Evolutionary conservation across 495 filamentous ascomycete genomes (phyloP).

Genomic region (Astrocystis sublimbata): DNA sequence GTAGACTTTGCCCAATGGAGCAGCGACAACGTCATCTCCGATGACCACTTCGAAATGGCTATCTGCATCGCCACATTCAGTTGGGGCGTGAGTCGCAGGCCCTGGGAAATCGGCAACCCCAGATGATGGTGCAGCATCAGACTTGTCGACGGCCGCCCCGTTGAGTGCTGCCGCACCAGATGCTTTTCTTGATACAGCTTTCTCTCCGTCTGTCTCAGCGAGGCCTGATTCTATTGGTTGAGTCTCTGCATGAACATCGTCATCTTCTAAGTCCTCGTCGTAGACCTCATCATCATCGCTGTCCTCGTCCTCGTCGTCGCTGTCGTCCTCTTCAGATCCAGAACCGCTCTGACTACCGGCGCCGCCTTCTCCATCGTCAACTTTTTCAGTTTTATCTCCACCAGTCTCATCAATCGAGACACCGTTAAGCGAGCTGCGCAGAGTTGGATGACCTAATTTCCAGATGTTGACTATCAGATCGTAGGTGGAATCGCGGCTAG

Average conservation of each 20-base stretch:
- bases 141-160: conserved; percentile 52
- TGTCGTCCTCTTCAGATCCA: conserved; percentile 62
- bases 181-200: conserved; percentile 62
- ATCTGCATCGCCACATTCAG: conserved; percentile 74
- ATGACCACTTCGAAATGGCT: conserved; percentile 82
- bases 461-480: conserved; percentile 97
- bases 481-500: conserved; percentile 92
- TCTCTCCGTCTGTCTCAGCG: conserved; percentile 62
- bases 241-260: conserved; percentile 57
- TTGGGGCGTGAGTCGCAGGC: conserved; percentile 77
- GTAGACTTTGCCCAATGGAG: conserved; percentile 91
- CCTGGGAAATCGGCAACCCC: conserved; percentile 74
- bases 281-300: conserved; percentile 71
- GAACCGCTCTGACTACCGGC: conserved; percentile 45
- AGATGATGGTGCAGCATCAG: conserved; percentile 52
- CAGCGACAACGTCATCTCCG: conserved; percentile 82
- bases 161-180: conserved; percentile 58
- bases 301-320: conserved; percentile 62
- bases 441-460: conserved; percentile 90
- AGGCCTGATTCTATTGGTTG: conserved; percentile 62
- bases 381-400: conserved; percentile 88
- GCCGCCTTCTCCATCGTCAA: conserved; percentile 50
- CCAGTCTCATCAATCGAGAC: conserved; percentile 76
- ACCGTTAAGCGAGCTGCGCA: conserved; percentile 87
- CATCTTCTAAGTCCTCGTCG: conserved; percentile 74